Percentiles rank a stretch among this genome's conserved stretches.
These are phyloP conservation scores for Daedalea quercina DNA, from an alignment of 768 basidiomycete genomes.

Conservation along the genomic window DNA sequence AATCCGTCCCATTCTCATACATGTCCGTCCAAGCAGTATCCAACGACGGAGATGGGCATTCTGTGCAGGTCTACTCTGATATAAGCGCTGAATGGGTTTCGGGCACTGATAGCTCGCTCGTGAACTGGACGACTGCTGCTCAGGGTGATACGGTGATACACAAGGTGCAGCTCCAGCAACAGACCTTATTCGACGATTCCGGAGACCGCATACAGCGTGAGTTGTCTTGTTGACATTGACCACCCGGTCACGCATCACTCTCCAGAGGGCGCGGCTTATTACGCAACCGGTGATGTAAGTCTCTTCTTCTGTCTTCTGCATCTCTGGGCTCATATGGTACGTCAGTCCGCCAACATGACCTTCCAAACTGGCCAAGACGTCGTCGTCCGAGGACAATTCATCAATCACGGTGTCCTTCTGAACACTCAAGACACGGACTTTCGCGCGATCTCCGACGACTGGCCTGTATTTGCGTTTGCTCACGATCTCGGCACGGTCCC, in stretches of 20 bases:
- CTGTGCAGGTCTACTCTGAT: conserved; percentile 31
- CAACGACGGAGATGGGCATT: conserved; percentile 27
- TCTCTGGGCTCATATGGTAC: too few relatives aligned
- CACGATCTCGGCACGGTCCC: conserved; percentile 14
- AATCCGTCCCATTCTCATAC: conserved; percentile 48
- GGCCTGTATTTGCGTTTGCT: conserved; percentile 18
- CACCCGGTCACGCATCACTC: too few relatives aligned
- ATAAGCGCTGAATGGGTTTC: conserved; percentile 29
- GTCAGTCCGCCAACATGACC: conserved; percentile 7
- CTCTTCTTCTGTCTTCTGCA: too few relatives aligned
- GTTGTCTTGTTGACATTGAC: conserved; percentile 21
- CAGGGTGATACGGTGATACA: not conserved
- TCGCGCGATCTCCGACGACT: conserved; percentile 8
- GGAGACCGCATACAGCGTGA: conserved; percentile 53
- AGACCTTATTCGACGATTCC: conserved; percentile 38
- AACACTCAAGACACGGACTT: conserved; percentile 9
- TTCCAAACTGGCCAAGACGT: conserved; percentile 12
- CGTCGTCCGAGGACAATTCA: conserved; percentile 11
- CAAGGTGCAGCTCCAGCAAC: conserved; percentile 16
- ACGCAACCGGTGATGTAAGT: not conserved
- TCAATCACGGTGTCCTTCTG: conserved; percentile 8
- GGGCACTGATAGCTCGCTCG: conserved; percentile 14
- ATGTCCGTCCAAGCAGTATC: conserved; percentile 24
- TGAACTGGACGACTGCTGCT: conserved; percentile 45
- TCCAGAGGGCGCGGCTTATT: not conserved